Base-by-base conservation (phyloP, 495 filamentous ascomycete genomes). In the Viridothelium virens region DNA sequence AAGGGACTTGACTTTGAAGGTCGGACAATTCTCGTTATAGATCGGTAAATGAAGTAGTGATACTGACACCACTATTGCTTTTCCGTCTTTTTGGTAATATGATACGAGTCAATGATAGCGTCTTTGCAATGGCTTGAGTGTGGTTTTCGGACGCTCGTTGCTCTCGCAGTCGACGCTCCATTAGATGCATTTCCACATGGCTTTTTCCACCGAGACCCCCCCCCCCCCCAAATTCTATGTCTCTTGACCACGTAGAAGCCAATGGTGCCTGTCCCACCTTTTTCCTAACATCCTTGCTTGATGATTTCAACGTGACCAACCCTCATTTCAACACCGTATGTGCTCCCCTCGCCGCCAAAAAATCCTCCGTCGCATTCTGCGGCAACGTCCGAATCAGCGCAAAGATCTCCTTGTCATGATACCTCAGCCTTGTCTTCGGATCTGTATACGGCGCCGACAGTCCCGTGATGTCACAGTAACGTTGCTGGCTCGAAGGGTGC, bases 381-480 rank as follows among this genome's bases (percentile, higher is more conserved):
- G 85, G 86, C 66, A 98, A 74, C 16, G 79, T 85, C 66, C 91
- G 82, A 44, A 97, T 85, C 31, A 89, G 86, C 16, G 81, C 82
- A 79, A 95, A 98, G 37, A 97, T 84, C 80, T 98, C 94, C 72
- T 83, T 86, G 74, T 97, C 84, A 72, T 93, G 87, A 76, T 97
- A 98, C 41, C 92, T 81, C 69, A 98, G 76, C 61, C 92, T 84
- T 12, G 91, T 93, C 80, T 97, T 97, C 7, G 94, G 94, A 72
- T 97, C 93, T 10, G 90, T 87, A 68, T 98, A 98, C 18, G 87
- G 85, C 18, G 91, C 91, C 11, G 90, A 83, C 68, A 97, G 77
- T 25, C 95, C 95, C 6, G 94, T 97, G 73, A 97, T 83, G 75
- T 97, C 95, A 80, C 95, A 97, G 77, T 97, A 97, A 67, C 87